These are phyloP conservation scores for Scenedesmus sp. DNA, from an alignment of 163 green algal genomes.

Conservation along the genomic window DNA sequence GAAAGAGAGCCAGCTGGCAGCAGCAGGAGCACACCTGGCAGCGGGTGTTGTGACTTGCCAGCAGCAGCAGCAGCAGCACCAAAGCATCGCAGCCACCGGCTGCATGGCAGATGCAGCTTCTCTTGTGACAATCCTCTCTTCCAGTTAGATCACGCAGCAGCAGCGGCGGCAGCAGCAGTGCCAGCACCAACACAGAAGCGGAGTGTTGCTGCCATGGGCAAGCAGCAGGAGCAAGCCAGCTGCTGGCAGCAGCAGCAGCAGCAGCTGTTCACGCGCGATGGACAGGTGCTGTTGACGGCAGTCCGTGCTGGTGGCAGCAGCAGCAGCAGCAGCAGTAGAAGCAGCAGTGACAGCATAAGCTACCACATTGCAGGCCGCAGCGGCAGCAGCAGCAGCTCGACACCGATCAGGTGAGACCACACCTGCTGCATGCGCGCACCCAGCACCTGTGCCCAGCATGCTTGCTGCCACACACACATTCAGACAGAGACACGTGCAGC, in stretches of 20 bases:
- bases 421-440: not conserved
- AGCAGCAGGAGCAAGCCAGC: not conserved
- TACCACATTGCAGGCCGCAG: not conserved
- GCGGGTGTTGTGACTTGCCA: not conserved
- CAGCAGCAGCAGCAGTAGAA: not conserved
- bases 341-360: not conserved
- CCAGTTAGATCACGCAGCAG: conserved; percentile 1
- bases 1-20: conserved; percentile 20
- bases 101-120: conserved; percentile 44
- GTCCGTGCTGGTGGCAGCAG: not conserved
- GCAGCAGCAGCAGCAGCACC: not conserved
- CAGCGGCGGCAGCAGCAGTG: not conserved
- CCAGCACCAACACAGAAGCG: not conserved
- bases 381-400: conserved; percentile 12
- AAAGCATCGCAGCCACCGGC: conserved; percentile 12
- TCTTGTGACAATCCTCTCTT: conserved; percentile 46
- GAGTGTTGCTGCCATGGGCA: conserved; percentile 10
- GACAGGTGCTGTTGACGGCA: not conserved
- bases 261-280: not conserved
- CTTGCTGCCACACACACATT: too few relatives aligned
- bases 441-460: not conserved
- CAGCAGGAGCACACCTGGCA: not conserved
- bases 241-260: conserved; percentile 26
- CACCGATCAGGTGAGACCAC: not conserved
- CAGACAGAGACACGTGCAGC: too few relatives aligned